These are phyloP conservation scores for Stemphylium vesicarium DNA, from an alignment of 2,329 filamentous ascomycete genomes.

Conservation along the genomic window DNA sequence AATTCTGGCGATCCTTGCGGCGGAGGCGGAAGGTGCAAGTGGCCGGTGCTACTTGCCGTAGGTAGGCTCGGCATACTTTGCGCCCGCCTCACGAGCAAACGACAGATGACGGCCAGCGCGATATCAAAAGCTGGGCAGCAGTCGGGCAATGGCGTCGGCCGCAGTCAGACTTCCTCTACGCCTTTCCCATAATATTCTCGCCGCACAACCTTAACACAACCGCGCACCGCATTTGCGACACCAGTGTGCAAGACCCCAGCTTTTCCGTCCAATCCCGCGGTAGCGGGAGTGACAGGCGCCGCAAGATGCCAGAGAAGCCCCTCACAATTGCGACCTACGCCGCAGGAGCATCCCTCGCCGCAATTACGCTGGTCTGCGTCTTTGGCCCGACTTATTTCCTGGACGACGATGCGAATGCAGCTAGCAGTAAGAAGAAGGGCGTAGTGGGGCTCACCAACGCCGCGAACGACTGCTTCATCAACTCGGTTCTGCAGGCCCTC, in stretches of 20 bases:
- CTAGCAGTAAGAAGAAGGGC: conserved; percentile 71
- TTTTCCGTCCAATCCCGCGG: conserved; percentile 29
- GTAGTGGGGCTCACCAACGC: conserved; percentile 87
- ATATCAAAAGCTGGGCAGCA: conserved; percentile 22
- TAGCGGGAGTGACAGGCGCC: conserved; percentile 30
- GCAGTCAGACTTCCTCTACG: conserved; percentile 3
- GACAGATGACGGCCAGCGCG: conserved; percentile 33
- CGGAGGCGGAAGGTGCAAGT: conserved; percentile 23
- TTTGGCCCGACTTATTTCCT: conserved; percentile 97
- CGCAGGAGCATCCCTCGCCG: conserved; percentile 91
- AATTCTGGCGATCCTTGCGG: conserved; percentile 39
- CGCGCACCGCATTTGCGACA: conserved; percentile 19
- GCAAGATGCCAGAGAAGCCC: conserved; percentile 78
- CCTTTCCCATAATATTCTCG: neutral
- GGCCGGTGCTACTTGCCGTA: conserved; percentile 26
- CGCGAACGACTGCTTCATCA: conserved; percentile 85
- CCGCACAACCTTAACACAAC: conserved; percentile 8
- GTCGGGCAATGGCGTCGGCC: conserved; percentile 40
- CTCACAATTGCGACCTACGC: conserved; percentile 89
- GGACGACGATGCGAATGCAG: conserved; percentile 79
- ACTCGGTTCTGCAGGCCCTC: conserved; percentile 91
- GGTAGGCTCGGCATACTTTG: conserved; percentile 27
- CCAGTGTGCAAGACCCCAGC: conserved; percentile 23
- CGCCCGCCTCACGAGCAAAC: conserved; percentile 34
- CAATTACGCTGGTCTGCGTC: conserved; percentile 93